phyloP scores from a whole-genome alignment of 2,329 filamentous ascomycete species.

The Paraconiothyrium sp. region DNA sequence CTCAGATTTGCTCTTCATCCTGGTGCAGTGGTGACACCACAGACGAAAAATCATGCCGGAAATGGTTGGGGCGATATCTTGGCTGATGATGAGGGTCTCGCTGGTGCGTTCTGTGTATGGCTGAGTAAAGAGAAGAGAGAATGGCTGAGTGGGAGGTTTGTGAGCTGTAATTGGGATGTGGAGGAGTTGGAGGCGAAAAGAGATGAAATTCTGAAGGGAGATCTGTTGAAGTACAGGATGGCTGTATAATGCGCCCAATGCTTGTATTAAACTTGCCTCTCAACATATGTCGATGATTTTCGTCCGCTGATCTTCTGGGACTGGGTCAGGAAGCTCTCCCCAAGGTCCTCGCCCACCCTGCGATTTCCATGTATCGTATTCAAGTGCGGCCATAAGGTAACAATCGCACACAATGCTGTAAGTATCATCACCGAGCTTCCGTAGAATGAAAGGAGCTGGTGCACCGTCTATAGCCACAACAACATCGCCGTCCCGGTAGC shows the following conservation, averaged over 20 bases:
- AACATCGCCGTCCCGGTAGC: no score
- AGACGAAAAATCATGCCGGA: constrained; percentile 19
- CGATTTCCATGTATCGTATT: constrained; percentile 21
- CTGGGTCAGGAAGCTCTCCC: neutral
- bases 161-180: constrained; percentile 39
- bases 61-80: constrained; percentile 18
- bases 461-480: no score
- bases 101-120: constrained; percentile 39
- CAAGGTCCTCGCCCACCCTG: neutral
- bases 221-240: constrained; percentile 18
- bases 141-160: constrained; percentile 37
- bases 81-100: constrained; percentile 36
- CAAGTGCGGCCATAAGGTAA: constrained; percentile 18
- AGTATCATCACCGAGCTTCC: neutral
- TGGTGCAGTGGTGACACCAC: constrained; percentile 34
- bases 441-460: constrained; percentile 7
- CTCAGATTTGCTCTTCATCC: constrained; percentile 31
- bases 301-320: neutral
- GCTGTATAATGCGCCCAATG: neutral
- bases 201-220: constrained; percentile 15
- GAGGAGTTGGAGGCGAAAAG: constrained; percentile 31
- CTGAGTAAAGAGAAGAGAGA: constrained; percentile 29
- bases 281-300: neutral
- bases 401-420: constrained; percentile 21
- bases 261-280: neutral